Conservation (phyloP, 805 yeast genomes). For the Metschnikowia continentalis region DNA sequence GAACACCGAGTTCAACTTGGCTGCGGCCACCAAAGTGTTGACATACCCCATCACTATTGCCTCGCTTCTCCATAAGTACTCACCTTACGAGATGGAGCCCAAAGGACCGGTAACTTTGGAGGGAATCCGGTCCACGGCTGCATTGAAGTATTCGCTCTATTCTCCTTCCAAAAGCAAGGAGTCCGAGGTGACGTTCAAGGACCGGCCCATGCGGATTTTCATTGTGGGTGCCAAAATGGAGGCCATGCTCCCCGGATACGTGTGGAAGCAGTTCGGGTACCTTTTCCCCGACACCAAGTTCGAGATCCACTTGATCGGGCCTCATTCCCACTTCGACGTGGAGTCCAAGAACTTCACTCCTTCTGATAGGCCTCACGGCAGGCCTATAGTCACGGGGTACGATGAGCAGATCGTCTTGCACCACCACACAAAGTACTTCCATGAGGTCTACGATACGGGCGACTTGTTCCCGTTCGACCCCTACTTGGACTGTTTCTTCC, state of each 20-base stretch:
- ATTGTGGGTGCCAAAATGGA: conserved; percentile 91
- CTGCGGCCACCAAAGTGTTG: conserved; percentile 90
- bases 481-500: conserved; percentile 84
- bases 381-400: conserved; percentile 67
- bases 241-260: conserved; percentile 87
- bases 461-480: conserved; percentile 99
- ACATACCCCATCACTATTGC: conserved; percentile 91
- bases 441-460: conserved; percentile 83
- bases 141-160: conserved; percentile 83
- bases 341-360: conserved; percentile 58
- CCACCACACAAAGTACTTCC: conserved; percentile 88
- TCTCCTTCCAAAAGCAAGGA: conserved; percentile 53
- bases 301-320: conserved; percentile 91
- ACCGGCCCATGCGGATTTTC: conserved; percentile 85
- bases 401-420: conserved; percentile 71
- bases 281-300: conserved; percentile 78
- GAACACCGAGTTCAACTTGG: conserved; percentile 95
- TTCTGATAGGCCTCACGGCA: conserved; percentile 46
- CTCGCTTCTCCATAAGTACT: conserved; percentile 72
- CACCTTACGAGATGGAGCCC: conserved; percentile 79
- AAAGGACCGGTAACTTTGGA: conserved; percentile 86
- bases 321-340: conserved; percentile 77
- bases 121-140: conserved; percentile 91
- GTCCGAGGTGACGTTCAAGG: conserved; percentile 56
- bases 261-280: conserved; percentile 90